phyloP scores from a whole-genome alignment of 2,329 filamentous ascomycete genomes.

The Didymella segeticola region DNA sequence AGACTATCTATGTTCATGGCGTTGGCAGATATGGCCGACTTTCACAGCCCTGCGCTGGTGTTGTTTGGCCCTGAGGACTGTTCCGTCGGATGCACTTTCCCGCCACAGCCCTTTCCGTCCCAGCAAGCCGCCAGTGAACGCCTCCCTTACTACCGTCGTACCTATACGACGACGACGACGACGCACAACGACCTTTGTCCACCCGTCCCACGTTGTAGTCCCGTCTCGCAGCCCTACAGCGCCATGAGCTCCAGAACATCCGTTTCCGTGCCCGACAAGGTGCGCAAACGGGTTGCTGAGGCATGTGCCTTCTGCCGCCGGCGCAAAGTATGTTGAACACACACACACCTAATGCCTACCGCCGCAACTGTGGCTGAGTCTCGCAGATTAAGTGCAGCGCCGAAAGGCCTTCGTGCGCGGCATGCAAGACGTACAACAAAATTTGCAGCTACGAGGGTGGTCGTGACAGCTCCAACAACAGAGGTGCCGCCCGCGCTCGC shows the following conservation, averaged over 20 bases:
- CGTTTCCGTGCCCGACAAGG: slow-evolving; percentile 2
- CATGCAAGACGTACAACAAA: slow-evolving; percentile 55
- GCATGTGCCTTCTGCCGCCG: slow-evolving; percentile 50
- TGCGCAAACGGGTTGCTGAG: slow-evolving; percentile 33
- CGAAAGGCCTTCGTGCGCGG: slow-evolving; percentile 55
- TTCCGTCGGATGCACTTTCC: slow-evolving; percentile 7
- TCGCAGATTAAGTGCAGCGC: slow-evolving; percentile 57
- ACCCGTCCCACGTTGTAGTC: background rate
- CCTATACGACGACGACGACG: background rate
- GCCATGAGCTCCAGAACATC: slow-evolving; percentile 1
- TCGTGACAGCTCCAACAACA: slow-evolving; percentile 29
- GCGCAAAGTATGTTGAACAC: slow-evolving; percentile 40
- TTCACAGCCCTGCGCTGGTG: background rate
- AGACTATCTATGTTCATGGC: background rate
- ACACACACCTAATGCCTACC: background rate
- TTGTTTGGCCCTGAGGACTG: background rate
- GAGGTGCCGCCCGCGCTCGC: slow-evolving; percentile 1
- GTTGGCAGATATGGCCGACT: too few relatives aligned
- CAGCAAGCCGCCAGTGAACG: background rate
- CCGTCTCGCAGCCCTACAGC: background rate
- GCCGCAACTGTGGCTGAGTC: background rate
- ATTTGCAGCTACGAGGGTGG: slow-evolving; percentile 51
- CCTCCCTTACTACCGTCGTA: background rate
- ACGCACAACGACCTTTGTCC: background rate
- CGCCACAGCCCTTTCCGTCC: background rate